Conservation (phyloP, 1,284 basidiomycete species). For the Gymnopus androsaceus region DNA sequence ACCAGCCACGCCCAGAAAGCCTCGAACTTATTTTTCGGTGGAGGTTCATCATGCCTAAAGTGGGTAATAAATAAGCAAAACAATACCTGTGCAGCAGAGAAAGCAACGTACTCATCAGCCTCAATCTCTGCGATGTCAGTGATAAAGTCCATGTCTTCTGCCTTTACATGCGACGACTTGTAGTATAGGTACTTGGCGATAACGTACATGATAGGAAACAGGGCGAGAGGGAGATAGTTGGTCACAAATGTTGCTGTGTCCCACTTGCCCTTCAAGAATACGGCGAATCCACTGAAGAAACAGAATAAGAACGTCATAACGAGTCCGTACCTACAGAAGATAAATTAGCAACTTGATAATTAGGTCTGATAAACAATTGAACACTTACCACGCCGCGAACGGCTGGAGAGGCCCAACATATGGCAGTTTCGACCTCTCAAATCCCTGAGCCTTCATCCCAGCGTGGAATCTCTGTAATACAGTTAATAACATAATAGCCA, state of each 20-base stretch:
- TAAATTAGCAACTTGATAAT: constrained; percentile 46
- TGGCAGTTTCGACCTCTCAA: constrained; percentile 67
- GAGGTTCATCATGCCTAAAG: constrained; percentile 62
- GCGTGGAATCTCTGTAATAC: constrained; percentile 66
- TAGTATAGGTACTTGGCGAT: constrained; percentile 57
- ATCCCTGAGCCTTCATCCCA: constrained; percentile 76
- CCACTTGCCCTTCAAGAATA: constrained; percentile 75
- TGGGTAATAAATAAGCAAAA: constrained; percentile 9
- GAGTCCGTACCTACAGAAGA: constrained; percentile 58
- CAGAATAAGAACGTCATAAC: neutral
- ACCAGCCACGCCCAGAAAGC: constrained; percentile 77
- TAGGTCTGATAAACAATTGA: too few species aligned
- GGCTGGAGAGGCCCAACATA: constrained; percentile 65
- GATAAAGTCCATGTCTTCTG: constrained; percentile 80
- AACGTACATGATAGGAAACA: constrained; percentile 78
- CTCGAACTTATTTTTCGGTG: constrained; percentile 67
- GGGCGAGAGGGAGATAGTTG: constrained; percentile 75
- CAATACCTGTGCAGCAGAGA: neutral
- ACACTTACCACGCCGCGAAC: constrained; percentile 71
- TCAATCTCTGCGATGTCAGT: constrained; percentile 73
- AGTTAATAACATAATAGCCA: constrained; percentile 69
- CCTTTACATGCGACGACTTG: constrained; percentile 45
- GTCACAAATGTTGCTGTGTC: constrained; percentile 66
- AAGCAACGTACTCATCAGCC: constrained; percentile 54
- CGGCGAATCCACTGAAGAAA: constrained; percentile 67